phyloP scores from a whole-genome alignment of 2,329 filamentous ascomycete genomes.

The Coniella vitis region DNA sequence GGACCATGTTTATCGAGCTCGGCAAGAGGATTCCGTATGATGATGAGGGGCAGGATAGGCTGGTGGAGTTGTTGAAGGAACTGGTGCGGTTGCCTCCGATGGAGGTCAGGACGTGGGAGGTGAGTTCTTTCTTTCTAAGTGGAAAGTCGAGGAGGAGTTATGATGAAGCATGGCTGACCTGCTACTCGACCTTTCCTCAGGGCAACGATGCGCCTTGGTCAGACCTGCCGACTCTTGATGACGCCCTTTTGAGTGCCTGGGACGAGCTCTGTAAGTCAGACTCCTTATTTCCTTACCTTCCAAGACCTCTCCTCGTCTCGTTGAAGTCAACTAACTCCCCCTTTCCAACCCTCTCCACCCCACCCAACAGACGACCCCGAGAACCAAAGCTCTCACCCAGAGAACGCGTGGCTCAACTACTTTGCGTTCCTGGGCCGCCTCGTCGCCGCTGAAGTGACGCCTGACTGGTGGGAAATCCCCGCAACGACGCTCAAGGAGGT shows the following conservation, averaged over 20 bases:
- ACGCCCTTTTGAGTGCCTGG: constrained; percentile 13
- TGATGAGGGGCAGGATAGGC: constrained; percentile 12
- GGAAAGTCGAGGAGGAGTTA: no score
- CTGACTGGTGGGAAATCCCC: constrained; percentile 16
- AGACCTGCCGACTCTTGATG: constrained; percentile 14
- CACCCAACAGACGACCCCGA: constrained; percentile 10
- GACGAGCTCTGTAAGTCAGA: constrained; percentile 11
- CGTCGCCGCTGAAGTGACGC: constrained; percentile 12
- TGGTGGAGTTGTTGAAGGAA: constrained; percentile 12
- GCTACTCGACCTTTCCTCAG: no score
- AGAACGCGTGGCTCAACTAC: constrained; percentile 13
- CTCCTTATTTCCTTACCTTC: no score
- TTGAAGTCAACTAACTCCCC: no score
- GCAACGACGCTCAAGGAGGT: constrained; percentile 14
- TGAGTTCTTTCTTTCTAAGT: constrained; percentile 2
- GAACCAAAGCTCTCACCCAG: constrained; percentile 9
- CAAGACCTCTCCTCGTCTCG: no score
- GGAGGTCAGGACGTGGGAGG: constrained; percentile 16
- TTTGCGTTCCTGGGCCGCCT: constrained; percentile 15
- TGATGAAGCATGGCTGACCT: no score
- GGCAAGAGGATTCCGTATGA: constrained; percentile 13
- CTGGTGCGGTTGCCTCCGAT: constrained; percentile 13
- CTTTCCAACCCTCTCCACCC: no score
- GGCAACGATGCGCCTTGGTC: constrained; percentile 16
- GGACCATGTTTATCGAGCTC: constrained; percentile 16